phyloP scores from a whole-genome alignment of 371 early-diverging fungal species.

The Saksenaea vasiformis region DNA sequence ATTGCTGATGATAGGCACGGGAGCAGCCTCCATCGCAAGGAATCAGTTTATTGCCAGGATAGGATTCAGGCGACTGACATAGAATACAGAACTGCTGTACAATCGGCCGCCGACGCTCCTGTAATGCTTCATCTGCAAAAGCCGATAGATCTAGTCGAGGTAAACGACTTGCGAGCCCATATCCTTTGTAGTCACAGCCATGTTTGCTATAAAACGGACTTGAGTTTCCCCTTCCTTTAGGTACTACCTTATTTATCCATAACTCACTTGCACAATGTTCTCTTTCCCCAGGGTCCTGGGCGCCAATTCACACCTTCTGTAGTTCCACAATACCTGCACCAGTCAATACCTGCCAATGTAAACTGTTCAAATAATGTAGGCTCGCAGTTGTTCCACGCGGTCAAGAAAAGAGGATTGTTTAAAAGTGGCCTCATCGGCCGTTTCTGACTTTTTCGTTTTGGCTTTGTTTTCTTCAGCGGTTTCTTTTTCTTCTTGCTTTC shows the following conservation, averaged over 20 bases:
- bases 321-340: constrained; percentile 81
- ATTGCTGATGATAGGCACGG: constrained; percentile 33
- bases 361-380: constrained; percentile 46
- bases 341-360: constrained; percentile 50
- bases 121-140: constrained; percentile 26
- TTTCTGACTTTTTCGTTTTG: background rate
- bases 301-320: constrained; percentile 78
- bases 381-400: background rate
- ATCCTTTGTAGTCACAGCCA: constrained; percentile 48
- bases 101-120: constrained; percentile 37
- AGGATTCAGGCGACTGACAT: constrained; percentile 28
- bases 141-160: constrained; percentile 40
- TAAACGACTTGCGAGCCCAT: constrained; percentile 38
- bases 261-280: constrained; percentile 73
- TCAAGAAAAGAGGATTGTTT: background rate
- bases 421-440: no score
- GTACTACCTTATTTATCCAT: background rate
- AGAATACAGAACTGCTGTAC: constrained; percentile 37
- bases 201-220: constrained; percentile 33
- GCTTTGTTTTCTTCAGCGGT: background rate
- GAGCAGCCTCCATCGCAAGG: constrained; percentile 40
- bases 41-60: constrained; percentile 18
- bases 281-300: constrained; percentile 80
- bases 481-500: background rate
- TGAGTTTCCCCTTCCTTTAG: background rate